phyloP scores from a whole-genome alignment of 768 basidiomycete genomes.

The Atractiella rhizophila region DNA sequence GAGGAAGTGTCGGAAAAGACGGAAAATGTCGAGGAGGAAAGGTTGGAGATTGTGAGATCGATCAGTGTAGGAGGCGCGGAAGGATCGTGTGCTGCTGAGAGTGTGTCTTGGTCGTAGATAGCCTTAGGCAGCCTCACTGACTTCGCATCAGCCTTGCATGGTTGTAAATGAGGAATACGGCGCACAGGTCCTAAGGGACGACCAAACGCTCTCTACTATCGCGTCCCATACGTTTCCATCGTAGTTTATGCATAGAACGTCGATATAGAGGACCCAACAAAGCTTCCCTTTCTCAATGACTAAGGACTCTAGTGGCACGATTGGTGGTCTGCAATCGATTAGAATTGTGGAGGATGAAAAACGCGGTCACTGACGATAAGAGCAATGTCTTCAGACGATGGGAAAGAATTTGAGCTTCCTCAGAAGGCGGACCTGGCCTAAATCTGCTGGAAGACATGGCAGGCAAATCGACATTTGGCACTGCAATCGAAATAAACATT shows the following conservation, averaged over 20 bases:
- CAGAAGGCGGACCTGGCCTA: slow-evolving; percentile 80
- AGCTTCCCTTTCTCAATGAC: slow-evolving; percentile 58
- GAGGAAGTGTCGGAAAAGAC: too few species aligned
- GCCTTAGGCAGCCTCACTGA: too few species aligned
- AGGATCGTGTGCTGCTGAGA: too few species aligned
- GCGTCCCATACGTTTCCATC: slow-evolving; percentile 92
- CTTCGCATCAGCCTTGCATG: too few species aligned
- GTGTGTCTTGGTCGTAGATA: too few species aligned
- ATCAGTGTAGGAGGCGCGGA: too few species aligned
- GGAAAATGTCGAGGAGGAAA: too few species aligned
- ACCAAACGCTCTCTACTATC: too few species aligned
- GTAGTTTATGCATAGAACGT: slow-evolving; percentile 85
- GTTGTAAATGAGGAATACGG: too few species aligned
- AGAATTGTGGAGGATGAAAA: background rate
- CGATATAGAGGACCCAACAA: slow-evolving; percentile 83
- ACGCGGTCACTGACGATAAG: slow-evolving; percentile 31
- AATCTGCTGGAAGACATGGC: slow-evolving; percentile 79
- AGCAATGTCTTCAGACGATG: slow-evolving; percentile 55
- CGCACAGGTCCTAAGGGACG: too few species aligned
- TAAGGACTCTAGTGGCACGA: slow-evolving; percentile 40
- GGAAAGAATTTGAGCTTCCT: slow-evolving; percentile 78
- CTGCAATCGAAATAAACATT: slow-evolving; percentile 24
- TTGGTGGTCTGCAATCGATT: slow-evolving; percentile 30
- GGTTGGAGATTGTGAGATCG: too few species aligned
- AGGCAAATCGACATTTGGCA: slow-evolving; percentile 83